These are phyloP conservation scores for Aspergillus aculeatinus DNA, from an alignment of 2,329 filamentous ascomycete species.

Conservation along the genomic window DNA sequence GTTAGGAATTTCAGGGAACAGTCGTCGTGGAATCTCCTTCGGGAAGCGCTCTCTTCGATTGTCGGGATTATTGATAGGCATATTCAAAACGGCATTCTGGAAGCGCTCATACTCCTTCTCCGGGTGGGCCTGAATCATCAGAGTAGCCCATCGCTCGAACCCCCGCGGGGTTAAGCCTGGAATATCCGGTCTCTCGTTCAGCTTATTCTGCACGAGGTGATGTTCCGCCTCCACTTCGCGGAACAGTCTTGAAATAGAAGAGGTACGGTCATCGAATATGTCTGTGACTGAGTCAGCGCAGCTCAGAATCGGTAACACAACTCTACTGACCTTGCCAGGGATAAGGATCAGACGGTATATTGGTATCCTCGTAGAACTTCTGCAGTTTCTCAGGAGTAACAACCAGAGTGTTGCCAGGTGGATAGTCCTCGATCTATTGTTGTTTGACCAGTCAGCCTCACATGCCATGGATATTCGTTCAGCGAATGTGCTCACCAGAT, in stretches of 20 bases:
- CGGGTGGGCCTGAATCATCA: constrained; percentile 72
- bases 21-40: constrained; percentile 70
- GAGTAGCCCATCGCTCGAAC: constrained; percentile 69
- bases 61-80: constrained; percentile 68
- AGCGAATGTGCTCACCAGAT: constrained; percentile 58
- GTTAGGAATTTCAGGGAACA: constrained; percentile 65
- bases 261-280: constrained; percentile 55
- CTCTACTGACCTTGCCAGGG: constrained; percentile 62
- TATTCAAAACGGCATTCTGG: constrained; percentile 63
- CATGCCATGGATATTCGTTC: not conserved
- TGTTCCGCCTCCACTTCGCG: constrained; percentile 57
- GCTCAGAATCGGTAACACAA: not conserved
- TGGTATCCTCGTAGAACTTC: constrained; percentile 68
- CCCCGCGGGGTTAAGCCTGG: constrained; percentile 67
- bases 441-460: constrained; percentile 14
- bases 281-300: constrained; percentile 36
- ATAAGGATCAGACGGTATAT: constrained; percentile 64
- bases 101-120: constrained; percentile 72
- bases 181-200: constrained; percentile 55
- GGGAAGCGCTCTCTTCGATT: constrained; percentile 72
- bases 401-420: constrained; percentile 67
- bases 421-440: constrained; percentile 65
- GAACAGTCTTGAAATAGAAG: constrained; percentile 60
- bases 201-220: constrained; percentile 60
- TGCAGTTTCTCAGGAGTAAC: constrained; percentile 74